Evolutionary conservation across 2,329 filamentous ascomycete genomes (phyloP).

Genomic region (Pyricularia pennisetigena): DNA sequence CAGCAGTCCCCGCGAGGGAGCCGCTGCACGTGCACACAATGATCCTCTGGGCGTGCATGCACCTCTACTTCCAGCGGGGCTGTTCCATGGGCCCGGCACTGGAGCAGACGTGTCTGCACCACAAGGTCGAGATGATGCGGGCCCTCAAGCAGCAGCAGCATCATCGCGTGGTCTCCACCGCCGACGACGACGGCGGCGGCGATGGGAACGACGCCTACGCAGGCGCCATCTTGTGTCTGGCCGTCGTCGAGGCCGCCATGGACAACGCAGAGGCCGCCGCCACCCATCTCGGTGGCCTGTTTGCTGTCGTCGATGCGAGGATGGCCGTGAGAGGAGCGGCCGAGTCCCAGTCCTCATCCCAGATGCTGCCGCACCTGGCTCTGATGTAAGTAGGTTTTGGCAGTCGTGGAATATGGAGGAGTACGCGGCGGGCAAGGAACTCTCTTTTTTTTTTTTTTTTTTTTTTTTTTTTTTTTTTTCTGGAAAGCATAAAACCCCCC

Average conservation of each 20-base stretch:
- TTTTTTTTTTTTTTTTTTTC: fast-evolving
- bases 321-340: background rate
- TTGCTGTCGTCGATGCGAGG: background rate
- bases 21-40: background rate
- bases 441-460: background rate
- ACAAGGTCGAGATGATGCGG: constrained; percentile 10
- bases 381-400: background rate
- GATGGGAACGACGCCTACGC: background rate
- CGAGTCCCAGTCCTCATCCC: background rate
- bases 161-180: background rate
- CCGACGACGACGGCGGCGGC: too few species aligned
- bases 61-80: constrained; percentile 8
- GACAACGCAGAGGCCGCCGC: background rate
- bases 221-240: background rate
- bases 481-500: too few species aligned
- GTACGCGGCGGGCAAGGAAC: background rate
- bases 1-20: background rate
- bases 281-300: background rate
- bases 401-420: too few species aligned
- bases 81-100: constrained; percentile 5
- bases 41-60: constrained; percentile 9
- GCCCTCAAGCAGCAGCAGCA: background rate
- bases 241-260: background rate
- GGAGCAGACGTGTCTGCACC: constrained; percentile 11
- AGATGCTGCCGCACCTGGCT: background rate